Evolutionary conservation across 2,329 filamentous ascomycete genomes (phyloP).

Genomic region (Cadophora malorum): DNA sequence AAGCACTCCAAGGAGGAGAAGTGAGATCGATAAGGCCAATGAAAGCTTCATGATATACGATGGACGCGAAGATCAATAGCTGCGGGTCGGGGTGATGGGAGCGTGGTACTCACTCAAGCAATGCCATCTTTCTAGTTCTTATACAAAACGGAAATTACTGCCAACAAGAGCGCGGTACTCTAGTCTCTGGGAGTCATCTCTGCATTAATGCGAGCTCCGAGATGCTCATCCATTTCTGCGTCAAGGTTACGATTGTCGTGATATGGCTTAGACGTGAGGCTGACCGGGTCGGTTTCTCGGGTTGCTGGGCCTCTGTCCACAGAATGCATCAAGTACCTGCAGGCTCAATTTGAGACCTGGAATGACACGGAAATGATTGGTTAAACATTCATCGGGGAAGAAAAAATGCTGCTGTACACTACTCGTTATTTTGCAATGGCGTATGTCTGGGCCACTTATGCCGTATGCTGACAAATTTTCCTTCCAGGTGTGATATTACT

Average conservation of each 20-base stretch:
- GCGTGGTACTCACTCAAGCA: neutral
- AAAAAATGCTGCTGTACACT: neutral
- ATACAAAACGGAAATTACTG: neutral
- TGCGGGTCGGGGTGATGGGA: neutral
- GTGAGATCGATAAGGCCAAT: neutral
- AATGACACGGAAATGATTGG: neutral
- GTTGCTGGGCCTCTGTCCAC: neutral
- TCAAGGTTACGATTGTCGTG: neutral
- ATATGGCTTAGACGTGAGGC: constrained; percentile 3
- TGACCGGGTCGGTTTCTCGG: constrained; percentile 6
- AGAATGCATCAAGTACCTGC: neutral
- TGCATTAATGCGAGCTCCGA: neutral
- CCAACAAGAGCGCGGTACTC: neutral
- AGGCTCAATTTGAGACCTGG: neutral
- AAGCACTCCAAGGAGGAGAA: neutral
- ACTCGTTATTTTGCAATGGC: neutral
- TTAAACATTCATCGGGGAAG: neutral
- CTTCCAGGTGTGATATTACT: neutral
- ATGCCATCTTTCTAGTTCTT: neutral
- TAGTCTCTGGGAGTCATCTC: neutral
- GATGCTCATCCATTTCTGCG: neutral
- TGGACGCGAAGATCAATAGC: neutral
- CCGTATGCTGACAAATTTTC: neutral
- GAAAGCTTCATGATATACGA: constrained; percentile 14
- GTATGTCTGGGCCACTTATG: neutral